A percentile compares a stretch with the other conserved stretches of the same genome.
These are phyloP conservation scores for Babesia ovis DNA, from an alignment of 169 alveolate genomes.

Conservation along the genomic window DNA sequence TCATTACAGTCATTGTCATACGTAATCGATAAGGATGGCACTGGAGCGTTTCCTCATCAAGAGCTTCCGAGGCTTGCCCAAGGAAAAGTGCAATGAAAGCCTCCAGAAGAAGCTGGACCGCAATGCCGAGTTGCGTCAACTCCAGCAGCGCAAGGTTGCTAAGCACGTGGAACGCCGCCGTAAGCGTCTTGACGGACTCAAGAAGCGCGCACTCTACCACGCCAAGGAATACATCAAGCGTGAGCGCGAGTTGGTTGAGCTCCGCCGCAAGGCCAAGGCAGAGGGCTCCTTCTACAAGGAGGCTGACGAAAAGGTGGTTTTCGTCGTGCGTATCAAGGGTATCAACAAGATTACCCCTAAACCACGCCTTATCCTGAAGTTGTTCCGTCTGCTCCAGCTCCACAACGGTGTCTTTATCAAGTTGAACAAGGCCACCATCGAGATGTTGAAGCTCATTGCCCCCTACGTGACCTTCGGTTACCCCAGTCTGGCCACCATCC, in stretches of 20 bases:
- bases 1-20: conserved; percentile 6
- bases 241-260: conserved; percentile 66
- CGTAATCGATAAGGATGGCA: not conserved
- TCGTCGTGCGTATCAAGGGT: conserved; percentile 94
- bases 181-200: conserved; percentile 58
- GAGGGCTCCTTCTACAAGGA: conserved; percentile 78
- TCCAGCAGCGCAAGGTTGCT: conserved; percentile 21
- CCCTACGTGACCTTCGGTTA: conserved; percentile 98
- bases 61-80: conserved; percentile 62
- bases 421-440: conserved; percentile 96
- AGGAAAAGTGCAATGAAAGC: conserved; percentile 65
- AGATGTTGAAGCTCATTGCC: conserved; percentile 94
- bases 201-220: conserved; percentile 71
- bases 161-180: conserved; percentile 41
- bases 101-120: conserved; percentile 64
- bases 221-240: conserved; percentile 75
- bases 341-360: conserved; percentile 97
- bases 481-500: conserved; percentile 92
- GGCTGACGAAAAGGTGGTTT: conserved; percentile 93
- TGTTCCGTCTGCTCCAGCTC: conserved; percentile 96
- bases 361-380: conserved; percentile 91
- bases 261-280: conserved; percentile 78
- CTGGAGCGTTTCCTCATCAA: conserved; percentile 56
- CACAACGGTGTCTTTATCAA: conserved; percentile 97
- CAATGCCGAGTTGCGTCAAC: conserved; percentile 44